Conservation (phyloP, 2,329 filamentous ascomycete genomes). For the Lecanosticta acicola region DNA sequence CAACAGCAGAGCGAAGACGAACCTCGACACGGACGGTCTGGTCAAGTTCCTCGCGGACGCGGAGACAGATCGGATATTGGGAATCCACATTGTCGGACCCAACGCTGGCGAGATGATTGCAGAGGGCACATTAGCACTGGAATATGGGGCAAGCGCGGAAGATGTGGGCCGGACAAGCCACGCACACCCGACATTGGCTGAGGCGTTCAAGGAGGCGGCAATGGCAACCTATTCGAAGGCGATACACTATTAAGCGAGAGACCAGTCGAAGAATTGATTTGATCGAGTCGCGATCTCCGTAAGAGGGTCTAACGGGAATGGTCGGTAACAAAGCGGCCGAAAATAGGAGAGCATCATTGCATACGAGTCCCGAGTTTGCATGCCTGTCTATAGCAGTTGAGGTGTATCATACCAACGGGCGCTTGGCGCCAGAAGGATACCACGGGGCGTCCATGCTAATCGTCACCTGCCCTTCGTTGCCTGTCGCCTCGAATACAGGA, state of each 20-base stretch:
- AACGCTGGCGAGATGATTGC: constrained; percentile 99
- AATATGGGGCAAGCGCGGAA: constrained; percentile 93
- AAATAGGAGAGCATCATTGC: too few species aligned
- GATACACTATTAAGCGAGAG: constrained; percentile 71
- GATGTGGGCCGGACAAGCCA: constrained; percentile 93
- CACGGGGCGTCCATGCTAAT: neutral
- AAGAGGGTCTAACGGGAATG: too few species aligned
- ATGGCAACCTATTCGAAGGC: constrained; percentile 96
- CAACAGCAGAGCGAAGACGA: constrained; percentile 98
- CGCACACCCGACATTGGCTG: constrained; percentile 89
- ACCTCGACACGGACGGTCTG: constrained; percentile 88
- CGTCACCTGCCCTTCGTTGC: neutral
- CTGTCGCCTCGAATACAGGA: neutral
- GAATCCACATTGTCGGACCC: constrained; percentile 92
- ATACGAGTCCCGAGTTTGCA: too few species aligned
- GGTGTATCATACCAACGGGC: constrained; percentile 12
- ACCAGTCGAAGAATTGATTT: too few species aligned
- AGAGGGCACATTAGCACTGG: constrained; percentile 86
- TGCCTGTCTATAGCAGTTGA: constrained; percentile 12
- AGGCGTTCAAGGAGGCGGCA: constrained; percentile 99
- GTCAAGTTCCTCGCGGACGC: constrained; percentile 97
- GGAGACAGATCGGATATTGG: constrained; percentile 91
- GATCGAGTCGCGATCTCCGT: too few species aligned
- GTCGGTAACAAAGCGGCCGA: too few species aligned
- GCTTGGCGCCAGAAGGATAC: neutral